These are phyloP conservation scores for Camelina neglecta DNA, from an alignment of 345 rosid species.

Conservation along the genomic window DNA sequence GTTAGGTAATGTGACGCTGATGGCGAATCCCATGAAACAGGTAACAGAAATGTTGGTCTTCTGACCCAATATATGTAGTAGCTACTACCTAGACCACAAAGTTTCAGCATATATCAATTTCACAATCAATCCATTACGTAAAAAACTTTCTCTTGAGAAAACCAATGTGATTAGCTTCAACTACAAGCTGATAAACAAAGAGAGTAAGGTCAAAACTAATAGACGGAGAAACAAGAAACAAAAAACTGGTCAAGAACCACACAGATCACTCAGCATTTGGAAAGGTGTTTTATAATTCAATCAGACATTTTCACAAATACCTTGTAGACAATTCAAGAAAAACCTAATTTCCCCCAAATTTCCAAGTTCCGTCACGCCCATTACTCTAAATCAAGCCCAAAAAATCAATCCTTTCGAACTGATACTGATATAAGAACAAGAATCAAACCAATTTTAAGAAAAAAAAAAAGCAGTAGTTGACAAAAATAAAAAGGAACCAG, in stretches of 20 bases:
- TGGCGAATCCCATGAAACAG: slow-evolving; percentile 50
- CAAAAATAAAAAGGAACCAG: slow-evolving; percentile 4
- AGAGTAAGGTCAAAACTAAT: too few relatives aligned
- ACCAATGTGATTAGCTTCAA: too few relatives aligned
- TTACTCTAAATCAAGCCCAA: slow-evolving; percentile 16
- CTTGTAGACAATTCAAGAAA: slow-evolving; percentile 29
- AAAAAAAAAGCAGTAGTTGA: slow-evolving; percentile 5
- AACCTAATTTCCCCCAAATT: background rate
- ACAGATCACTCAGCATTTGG: background rate
- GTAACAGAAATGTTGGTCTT: slow-evolving; percentile 39
- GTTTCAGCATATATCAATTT: slow-evolving; percentile 17
- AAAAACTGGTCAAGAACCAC: background rate
- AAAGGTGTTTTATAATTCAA: background rate
- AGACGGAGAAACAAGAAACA: background rate
- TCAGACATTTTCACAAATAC: slow-evolving; percentile 31
- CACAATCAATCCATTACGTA: background rate
- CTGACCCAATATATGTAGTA: slow-evolving; percentile 25
- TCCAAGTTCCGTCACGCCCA: slow-evolving; percentile 19
- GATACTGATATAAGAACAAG: background rate
- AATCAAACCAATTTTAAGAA: background rate
- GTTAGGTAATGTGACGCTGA: slow-evolving; percentile 40
- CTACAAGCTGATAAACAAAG: slow-evolving; percentile 1
- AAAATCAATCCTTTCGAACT: slow-evolving; percentile 19
- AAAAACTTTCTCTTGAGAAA: too few relatives aligned
- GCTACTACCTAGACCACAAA: slow-evolving; percentile 39